Conservation (phyloP, 2,329 filamentous ascomycete genomes). For the Fusarium zealandicum region DNA sequence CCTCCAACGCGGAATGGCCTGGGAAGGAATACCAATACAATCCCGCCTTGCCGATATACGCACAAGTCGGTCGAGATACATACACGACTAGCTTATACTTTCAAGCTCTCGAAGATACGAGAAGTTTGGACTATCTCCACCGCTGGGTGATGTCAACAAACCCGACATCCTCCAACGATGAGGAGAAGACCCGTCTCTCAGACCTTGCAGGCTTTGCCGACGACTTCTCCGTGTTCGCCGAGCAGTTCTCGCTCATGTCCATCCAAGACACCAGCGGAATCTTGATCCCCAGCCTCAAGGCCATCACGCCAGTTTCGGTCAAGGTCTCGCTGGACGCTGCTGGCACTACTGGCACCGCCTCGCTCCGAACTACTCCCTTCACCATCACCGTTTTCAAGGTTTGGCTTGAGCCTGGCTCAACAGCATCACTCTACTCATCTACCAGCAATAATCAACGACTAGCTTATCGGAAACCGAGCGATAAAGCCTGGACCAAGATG, state of each 20-base stretch:
- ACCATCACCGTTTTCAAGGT: slow-evolving; percentile 19
- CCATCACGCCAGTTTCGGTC: not conserved
- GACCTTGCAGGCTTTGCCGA: not conserved
- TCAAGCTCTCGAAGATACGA: slow-evolving; percentile 2
- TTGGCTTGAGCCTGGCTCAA: slow-evolving; percentile 1
- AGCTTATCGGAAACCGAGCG: slow-evolving; percentile 12
- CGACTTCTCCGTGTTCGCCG: slow-evolving; percentile 10
- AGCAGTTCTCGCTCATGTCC: slow-evolving; percentile 7
- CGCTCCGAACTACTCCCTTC: slow-evolving; percentile 10
- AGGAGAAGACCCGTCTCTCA: slow-evolving; percentile 16
- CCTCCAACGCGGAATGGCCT: slow-evolving; percentile 19
- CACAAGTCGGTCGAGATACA: slow-evolving; percentile 1
- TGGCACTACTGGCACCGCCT: slow-evolving; percentile 13
- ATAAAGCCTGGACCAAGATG: slow-evolving; percentile 12
- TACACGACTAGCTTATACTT: slow-evolving; percentile 22
- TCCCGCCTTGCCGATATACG: slow-evolving; percentile 19
- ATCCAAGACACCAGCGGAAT: slow-evolving; percentile 17
- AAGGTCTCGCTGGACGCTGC: slow-evolving; percentile 2
- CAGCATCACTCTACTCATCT: slow-evolving; percentile 2
- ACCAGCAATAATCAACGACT: slow-evolving; percentile 9
- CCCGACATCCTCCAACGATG: not conserved
- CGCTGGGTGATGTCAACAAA: slow-evolving; percentile 13
- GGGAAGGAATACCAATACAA: slow-evolving; percentile 13
- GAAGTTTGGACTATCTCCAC: not conserved
- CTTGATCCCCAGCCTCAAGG: not conserved